Conservation (phyloP, 192 early-diverging fungal species). For the Kappamyces sp. region DNA sequence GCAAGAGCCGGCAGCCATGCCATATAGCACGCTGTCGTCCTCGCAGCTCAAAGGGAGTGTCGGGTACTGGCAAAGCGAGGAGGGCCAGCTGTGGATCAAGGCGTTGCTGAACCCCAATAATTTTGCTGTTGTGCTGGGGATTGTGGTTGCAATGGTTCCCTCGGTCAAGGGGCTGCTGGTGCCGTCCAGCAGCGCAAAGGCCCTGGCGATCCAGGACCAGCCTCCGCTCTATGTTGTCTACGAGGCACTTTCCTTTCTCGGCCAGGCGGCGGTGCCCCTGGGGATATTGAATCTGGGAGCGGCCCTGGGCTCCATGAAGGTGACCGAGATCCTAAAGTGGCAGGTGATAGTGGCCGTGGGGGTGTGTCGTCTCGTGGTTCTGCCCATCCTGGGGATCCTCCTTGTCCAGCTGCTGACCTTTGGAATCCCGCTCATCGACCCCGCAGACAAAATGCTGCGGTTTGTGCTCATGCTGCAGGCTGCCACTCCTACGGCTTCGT, state of each 20-base stretch:
- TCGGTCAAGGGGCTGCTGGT: slow-evolving; percentile 17
- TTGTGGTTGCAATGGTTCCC: slow-evolving; percentile 22
- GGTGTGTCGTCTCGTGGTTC: slow-evolving; percentile 19
- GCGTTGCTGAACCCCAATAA: slow-evolving; percentile 2
- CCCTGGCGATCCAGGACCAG: slow-evolving; percentile 7
- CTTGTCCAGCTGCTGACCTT: slow-evolving; percentile 18
- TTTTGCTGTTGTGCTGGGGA: slow-evolving; percentile 15
- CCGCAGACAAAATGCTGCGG: slow-evolving; percentile 25
- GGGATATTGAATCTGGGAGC: slow-evolving; percentile 31
- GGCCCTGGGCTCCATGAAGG: slow-evolving; percentile 23
- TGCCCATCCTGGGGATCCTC: slow-evolving; percentile 27
- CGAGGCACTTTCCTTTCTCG: slow-evolving; percentile 26
- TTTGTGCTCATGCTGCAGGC: slow-evolving; percentile 34
- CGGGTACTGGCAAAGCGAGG: neutral
- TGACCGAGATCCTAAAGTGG: slow-evolving; percentile 17
- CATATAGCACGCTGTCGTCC: slow-evolving; percentile 1
- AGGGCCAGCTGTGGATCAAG: neutral
- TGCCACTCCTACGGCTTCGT: slow-evolving; percentile 28
- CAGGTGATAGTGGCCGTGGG: slow-evolving; percentile 18
- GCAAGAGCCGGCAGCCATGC: neutral
- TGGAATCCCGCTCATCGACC: slow-evolving; percentile 9
- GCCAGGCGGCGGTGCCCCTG: slow-evolving; percentile 23
- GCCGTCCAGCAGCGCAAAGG: neutral
- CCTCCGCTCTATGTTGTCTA: slow-evolving; percentile 26
- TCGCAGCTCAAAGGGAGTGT: slow-evolving; percentile 11